Conservation (phyloP, 1,284 basidiomycete genomes). For the Kwoniella shivajii region DNA sequence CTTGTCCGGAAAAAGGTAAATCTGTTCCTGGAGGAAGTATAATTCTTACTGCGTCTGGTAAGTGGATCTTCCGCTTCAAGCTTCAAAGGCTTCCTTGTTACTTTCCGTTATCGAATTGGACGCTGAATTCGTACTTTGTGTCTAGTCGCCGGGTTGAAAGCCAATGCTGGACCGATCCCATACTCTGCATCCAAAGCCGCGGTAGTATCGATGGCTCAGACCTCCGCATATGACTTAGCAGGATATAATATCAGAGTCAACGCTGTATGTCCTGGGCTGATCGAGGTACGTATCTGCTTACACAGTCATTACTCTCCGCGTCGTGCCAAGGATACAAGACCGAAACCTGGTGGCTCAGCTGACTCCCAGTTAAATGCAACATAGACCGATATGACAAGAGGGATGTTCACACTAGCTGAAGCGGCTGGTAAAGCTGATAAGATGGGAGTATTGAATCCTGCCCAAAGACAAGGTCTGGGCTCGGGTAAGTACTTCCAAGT, state of each 20-base stretch:
- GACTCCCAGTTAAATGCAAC: too few relatives aligned
- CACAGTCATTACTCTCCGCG: background rate
- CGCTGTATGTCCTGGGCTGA: conserved; percentile 85
- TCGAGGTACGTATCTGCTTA: conserved; percentile 61
- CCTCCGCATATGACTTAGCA: conserved; percentile 75
- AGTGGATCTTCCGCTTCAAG: background rate
- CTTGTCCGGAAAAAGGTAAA: conserved; percentile 68
- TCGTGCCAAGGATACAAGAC: background rate
- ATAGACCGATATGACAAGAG: conserved; percentile 59
- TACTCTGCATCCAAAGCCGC: conserved; percentile 91
- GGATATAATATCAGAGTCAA: conserved; percentile 84
- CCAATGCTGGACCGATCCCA: conserved; percentile 81
- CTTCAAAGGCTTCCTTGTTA: too few relatives aligned
- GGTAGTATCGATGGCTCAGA: conserved; percentile 83
- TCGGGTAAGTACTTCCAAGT: conserved; percentile 32
- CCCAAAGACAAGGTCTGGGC: conserved; percentile 72
- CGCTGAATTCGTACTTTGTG: background rate
- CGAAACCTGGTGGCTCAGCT: background rate
- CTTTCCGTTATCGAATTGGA: background rate
- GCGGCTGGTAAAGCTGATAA: conserved; percentile 69
- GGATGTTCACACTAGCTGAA: conserved; percentile 74
- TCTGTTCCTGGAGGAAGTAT: conserved; percentile 74
- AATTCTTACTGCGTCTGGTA: conserved; percentile 79
- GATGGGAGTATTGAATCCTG: conserved; percentile 83
- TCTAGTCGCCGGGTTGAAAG: conserved; percentile 77